A percentile compares a stretch with the other conserved stretches of the same genome.
Conservation (phyloP, 768 basidiomycete genomes). For the Leccinum olivaceopallidum region DNA sequence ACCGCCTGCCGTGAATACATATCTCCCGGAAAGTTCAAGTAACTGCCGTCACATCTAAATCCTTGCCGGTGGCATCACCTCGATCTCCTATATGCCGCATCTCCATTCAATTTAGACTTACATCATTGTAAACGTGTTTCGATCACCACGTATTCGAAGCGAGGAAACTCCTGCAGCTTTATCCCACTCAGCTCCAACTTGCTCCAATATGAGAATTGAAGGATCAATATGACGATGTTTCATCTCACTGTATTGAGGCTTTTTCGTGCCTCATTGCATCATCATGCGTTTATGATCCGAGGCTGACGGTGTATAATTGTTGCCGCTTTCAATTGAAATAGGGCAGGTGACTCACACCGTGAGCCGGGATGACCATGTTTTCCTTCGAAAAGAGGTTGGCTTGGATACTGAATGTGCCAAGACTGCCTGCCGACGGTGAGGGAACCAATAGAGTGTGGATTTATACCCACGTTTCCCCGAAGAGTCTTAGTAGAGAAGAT, state of each 20-base stretch:
- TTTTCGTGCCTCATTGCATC: conserved; percentile 6
- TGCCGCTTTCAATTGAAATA: not conserved
- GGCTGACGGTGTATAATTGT: not conserved
- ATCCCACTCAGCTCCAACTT: not conserved
- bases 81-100: not conserved
- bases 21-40: not conserved
- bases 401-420: conserved; percentile 2
- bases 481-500: not conserved
- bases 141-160: conserved; percentile 15
- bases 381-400: conserved; percentile 2
- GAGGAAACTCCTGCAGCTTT: conserved; percentile 6
- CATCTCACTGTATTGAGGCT: conserved; percentile 4
- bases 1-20: not conserved
- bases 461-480: not conserved
- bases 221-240: conserved; percentile 4
- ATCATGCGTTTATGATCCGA: conserved; percentile 11
- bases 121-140: not conserved
- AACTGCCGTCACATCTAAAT: conserved; percentile 4
- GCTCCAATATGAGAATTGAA: not conserved
- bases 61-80: not conserved
- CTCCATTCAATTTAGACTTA: not conserved
- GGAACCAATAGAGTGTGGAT: not conserved
- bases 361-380: conserved; percentile 2
- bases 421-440: not conserved
- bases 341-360: not conserved